Percentiles rank a stretch among this genome's conserved stretches.
phyloP scores from a whole-genome alignment of 495 filamentous ascomycete genomes.

The Podospora anserina region DNA sequence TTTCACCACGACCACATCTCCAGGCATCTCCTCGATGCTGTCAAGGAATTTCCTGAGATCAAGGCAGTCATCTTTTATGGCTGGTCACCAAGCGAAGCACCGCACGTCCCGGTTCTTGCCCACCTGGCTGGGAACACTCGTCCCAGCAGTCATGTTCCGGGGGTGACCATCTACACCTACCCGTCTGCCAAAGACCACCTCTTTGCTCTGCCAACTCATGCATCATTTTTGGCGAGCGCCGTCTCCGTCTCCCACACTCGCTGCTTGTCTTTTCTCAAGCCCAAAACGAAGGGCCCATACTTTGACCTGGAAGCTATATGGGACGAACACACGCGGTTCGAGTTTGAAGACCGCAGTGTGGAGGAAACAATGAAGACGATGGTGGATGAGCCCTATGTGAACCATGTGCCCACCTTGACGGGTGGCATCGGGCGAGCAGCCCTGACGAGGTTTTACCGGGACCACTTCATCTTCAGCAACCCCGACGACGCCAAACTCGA shows the following conservation, averaged over 20 bases:
- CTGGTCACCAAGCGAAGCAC: background rate
- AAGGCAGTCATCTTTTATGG: conserved; percentile 37
- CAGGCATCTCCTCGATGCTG: conserved; percentile 3
- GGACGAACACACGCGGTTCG: conserved; percentile 56
- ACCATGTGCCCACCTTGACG: conserved; percentile 58
- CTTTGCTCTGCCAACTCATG: conserved; percentile 44
- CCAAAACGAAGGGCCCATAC: conserved; percentile 48
- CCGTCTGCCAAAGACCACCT: conserved; percentile 20
- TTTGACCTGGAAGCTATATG: conserved; percentile 61
- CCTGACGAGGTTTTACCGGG: conserved; percentile 67
- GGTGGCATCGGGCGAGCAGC: conserved; percentile 69
- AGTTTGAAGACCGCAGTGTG: conserved; percentile 53
- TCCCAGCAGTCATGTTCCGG: background rate
- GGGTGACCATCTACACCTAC: conserved; percentile 31
- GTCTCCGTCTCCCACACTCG: conserved; percentile 52
- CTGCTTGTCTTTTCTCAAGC: conserved; percentile 49
- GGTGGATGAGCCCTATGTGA: conserved; percentile 59
- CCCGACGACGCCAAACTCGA: conserved; percentile 65
- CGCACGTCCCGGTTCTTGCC: conserved; percentile 18
- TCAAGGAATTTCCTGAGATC: conserved; percentile 26
- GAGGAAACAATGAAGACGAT: conserved; percentile 58
- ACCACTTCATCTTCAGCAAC: conserved; percentile 70
- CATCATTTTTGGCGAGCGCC: conserved; percentile 35
- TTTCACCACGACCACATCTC: background rate
- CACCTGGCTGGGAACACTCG: conserved; percentile 17